Base-by-base conservation (phyloP, 2,329 filamentous ascomycete species). In the Diaporthe capsici region DNA sequence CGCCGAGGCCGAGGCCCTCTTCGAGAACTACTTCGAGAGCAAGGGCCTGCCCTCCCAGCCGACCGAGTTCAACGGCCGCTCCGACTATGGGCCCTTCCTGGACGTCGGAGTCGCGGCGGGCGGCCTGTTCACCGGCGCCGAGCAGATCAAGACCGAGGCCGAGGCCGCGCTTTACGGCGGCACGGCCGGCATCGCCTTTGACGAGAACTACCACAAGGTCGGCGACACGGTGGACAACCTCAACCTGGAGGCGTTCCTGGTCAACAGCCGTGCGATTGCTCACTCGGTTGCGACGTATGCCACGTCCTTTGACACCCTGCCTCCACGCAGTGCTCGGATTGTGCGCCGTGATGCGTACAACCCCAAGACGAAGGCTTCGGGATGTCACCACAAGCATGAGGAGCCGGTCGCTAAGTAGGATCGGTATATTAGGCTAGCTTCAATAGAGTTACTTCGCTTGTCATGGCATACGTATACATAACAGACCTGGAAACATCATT, bases 1-100 rank as follows among this genome's bases (percentile, higher is more conserved):
- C 10, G 73, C 75, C 22, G 68, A 82, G 51, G 80, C 77, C 0
- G 79, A 83, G 25, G 82, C 80, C 4, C 80, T 83, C 0, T 81
- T 83, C 25, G 82, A 85, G 9, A 80, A 85, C 79, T 81, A 37
- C 79, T 82, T 83, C 10, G 79, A 81, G 71, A 81, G 81, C 58
- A 84, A 88, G 70, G 87, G 85, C 22, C 81, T 86, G 57, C 86
- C 87, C 78, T 91, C 88, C 76, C 90, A 90, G 0, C 89, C 90
- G 39, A 91, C 91, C 34, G 88, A 89, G 61, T 94, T 94, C 80
- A 89, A 90, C 81, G 57, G 57, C 42, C 70, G 70, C 28, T 72
- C 70, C 28, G 93, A 94, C 81, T 94, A 94, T 80, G 91, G 89
- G 53, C 90, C 89, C 3, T 94, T 94, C 84, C 90, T 93, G 77